Conservation (phyloP, 176 grass and related monocot genomes). For the Thalia dealbata region DNA sequence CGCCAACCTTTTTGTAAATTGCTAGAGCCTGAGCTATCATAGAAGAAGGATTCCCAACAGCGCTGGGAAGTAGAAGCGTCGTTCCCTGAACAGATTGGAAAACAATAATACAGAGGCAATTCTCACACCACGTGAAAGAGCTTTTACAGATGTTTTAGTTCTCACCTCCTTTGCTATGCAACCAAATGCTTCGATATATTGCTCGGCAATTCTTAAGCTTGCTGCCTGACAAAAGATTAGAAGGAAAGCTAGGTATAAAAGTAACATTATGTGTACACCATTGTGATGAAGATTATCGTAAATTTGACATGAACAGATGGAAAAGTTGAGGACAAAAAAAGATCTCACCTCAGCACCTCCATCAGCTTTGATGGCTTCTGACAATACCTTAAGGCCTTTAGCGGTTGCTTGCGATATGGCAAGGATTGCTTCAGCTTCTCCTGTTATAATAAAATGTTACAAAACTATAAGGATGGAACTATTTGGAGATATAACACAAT, state of each 20-base stretch:
- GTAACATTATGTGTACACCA: too few relatives aligned
- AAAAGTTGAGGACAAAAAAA: not conserved
- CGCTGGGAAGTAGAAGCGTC: conserved; percentile 60
- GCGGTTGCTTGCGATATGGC: conserved; percentile 73
- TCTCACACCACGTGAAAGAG: not conserved
- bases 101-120: not conserved
- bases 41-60: conserved; percentile 37
- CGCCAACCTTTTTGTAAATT: conserved; percentile 43
- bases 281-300: too few relatives aligned
- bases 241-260: too few relatives aligned
- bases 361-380: conserved; percentile 51
- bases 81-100: conserved; percentile 31
- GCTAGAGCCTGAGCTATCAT: conserved; percentile 67
- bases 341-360: conserved; percentile 75
- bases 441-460: conserved; percentile 20
- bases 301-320: not conserved
- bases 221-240: conserved; percentile 47
- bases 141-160: not conserved
- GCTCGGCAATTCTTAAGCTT: conserved; percentile 73
- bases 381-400: conserved; percentile 58
- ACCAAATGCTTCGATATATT: too few relatives aligned
- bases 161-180: too few relatives aligned
- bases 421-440: conserved; percentile 83
- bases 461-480: not conserved
- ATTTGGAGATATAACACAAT: not conserved